phyloP scores from a whole-genome alignment of 768 basidiomycete genomes.

The Erythrobasidium yunnanense region DNA sequence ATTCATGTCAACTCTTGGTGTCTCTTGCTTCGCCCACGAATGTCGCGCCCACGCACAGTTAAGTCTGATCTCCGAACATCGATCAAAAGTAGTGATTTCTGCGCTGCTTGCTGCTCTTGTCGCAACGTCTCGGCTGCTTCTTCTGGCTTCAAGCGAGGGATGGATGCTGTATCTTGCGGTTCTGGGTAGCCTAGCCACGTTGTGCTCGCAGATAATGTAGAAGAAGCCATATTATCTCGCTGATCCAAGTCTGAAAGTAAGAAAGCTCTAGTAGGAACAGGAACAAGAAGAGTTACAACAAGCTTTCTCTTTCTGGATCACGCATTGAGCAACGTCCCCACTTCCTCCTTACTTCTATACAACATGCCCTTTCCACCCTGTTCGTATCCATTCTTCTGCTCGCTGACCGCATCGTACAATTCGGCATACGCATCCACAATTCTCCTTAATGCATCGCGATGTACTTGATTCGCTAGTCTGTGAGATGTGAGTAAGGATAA shows the following conservation, averaged over 20 bases:
- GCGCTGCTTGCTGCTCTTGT: neutral
- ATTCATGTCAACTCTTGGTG: neutral
- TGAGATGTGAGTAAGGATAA: slow-evolving; percentile 63
- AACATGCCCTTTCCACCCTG: slow-evolving; percentile 47
- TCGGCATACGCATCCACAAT: slow-evolving; percentile 60
- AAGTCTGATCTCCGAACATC: slow-evolving; percentile 21
- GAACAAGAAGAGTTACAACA: too few relatives aligned
- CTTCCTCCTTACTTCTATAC: slow-evolving; percentile 36
- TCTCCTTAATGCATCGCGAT: slow-evolving; percentile 60
- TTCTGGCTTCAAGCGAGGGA: neutral
- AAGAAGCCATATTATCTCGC: neutral
- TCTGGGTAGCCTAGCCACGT: slow-evolving; percentile 24
- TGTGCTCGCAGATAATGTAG: neutral
- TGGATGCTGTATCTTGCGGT: slow-evolving; percentile 10
- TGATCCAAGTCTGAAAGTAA: neutral
- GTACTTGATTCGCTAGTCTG: slow-evolving; percentile 57
- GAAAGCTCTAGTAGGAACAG: too few relatives aligned
- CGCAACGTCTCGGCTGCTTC: neutral
- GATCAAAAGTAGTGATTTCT: neutral
- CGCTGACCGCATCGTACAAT: slow-evolving; percentile 66
- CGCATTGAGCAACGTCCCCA: slow-evolving; percentile 33
- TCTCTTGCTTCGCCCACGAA: too few relatives aligned
- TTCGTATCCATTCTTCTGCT: slow-evolving; percentile 71
- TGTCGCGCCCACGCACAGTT: neutral
- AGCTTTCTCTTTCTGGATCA: too few relatives aligned